phyloP scores from a whole-genome alignment of 768 basidiomycete species.

The Boletus sp. region DNA sequence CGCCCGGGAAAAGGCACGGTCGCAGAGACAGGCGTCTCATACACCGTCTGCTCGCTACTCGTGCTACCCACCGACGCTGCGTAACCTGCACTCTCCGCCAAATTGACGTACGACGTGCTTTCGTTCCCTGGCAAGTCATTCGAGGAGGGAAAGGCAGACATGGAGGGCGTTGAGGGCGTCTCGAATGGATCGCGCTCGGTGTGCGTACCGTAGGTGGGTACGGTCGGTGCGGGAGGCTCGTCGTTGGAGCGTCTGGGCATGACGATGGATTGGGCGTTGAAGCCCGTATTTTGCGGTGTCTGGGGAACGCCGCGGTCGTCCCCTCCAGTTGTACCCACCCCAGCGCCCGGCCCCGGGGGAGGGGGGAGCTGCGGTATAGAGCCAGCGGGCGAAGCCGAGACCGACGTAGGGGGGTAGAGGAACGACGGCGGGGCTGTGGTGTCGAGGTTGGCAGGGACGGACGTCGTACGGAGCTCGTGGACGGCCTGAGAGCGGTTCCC shows the following conservation, averaged over 20 bases:
- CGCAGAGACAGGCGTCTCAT: slow-evolving; percentile 10
- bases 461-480: slow-evolving; percentile 32
- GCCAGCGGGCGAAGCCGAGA: background rate
- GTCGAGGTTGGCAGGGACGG: slow-evolving; percentile 18
- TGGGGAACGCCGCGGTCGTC: background rate
- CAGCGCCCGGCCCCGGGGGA: slow-evolving; percentile 7
- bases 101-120: background rate
- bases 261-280: slow-evolving; percentile 17
- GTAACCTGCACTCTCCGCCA: background rate
- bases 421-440: slow-evolving; percentile 14
- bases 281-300: slow-evolving; percentile 27
- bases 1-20: background rate
- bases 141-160: slow-evolving; percentile 24
- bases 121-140: slow-evolving; percentile 8
- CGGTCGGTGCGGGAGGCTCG: slow-evolving; percentile 30
- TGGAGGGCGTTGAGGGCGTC: slow-evolving; percentile 29
- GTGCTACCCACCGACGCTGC: slow-evolving; percentile 8
- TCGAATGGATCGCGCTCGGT: slow-evolving; percentile 26
- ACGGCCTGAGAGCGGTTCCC: slow-evolving; percentile 45
- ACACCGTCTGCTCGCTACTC: slow-evolving; percentile 18
- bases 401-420: slow-evolving; percentile 23
- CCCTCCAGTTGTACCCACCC: background rate
- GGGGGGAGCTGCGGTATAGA: slow-evolving; percentile 14
- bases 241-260: slow-evolving; percentile 27
- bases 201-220: slow-evolving; percentile 7